Evolutionary conservation across 2,329 filamentous ascomycete genomes (phyloP).

Genomic region (Aspergillus hiratsukae): DNA sequence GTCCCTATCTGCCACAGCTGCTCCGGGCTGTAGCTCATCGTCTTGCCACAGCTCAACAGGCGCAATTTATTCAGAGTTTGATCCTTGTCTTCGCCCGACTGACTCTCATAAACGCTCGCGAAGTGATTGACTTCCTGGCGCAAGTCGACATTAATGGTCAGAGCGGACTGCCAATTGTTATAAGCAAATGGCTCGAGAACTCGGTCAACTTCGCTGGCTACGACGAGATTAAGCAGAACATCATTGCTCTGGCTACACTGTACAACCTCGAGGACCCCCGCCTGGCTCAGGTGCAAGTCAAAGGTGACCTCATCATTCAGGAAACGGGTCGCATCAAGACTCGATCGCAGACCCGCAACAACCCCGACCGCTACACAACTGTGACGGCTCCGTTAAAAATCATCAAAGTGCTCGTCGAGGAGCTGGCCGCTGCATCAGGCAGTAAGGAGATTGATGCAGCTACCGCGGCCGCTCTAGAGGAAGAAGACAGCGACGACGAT

Average conservation of each 20-base stretch:
- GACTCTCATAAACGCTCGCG: constrained; percentile 75
- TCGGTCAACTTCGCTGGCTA: constrained; percentile 97
- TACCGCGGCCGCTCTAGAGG: constrained; percentile 55
- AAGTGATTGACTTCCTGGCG: constrained; percentile 88
- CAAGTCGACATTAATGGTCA: constrained; percentile 71
- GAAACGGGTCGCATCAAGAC: constrained; percentile 86
- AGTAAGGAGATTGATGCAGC: constrained; percentile 50
- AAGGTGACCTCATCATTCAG: constrained; percentile 82
- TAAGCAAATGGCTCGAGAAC: constrained; percentile 96
- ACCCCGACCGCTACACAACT: constrained; percentile 84
- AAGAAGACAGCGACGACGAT: constrained; percentile 63
- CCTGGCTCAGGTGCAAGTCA: constrained; percentile 73
- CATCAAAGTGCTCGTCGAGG: constrained; percentile 89
- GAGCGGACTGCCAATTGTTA: constrained; percentile 81
- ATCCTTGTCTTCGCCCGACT: constrained; percentile 93
- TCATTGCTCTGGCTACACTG: constrained; percentile 87
- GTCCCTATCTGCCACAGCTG: constrained; percentile 83
- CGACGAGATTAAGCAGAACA: constrained; percentile 93
- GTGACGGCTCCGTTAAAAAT: constrained; percentile 91
- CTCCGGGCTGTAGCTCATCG: constrained; percentile 83
- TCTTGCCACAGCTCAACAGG: constrained; percentile 74
- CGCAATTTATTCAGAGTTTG: constrained; percentile 89
- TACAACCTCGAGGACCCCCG: constrained; percentile 82
- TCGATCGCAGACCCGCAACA: constrained; percentile 79
- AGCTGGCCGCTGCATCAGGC: constrained; percentile 77